These are phyloP conservation scores for Pinus albicaulis DNA, from an alignment of 75 land plant genomes.

Conservation along the genomic window DNA sequence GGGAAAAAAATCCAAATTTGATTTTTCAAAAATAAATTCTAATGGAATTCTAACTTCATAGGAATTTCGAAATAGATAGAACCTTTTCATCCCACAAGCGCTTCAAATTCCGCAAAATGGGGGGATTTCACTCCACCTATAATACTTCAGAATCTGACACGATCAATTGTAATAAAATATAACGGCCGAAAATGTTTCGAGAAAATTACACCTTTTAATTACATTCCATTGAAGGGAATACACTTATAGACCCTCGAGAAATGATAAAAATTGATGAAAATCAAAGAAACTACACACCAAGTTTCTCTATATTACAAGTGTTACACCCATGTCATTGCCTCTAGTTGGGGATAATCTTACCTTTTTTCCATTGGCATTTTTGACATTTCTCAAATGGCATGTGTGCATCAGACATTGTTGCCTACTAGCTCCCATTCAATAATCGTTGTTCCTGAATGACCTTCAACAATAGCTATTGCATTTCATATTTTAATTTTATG, in stretches of 20 bases:
- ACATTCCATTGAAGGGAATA: not conserved
- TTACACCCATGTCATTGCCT: not conserved
- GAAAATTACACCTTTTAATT: not conserved
- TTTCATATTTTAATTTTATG: too few species aligned
- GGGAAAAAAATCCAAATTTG: too few species aligned
- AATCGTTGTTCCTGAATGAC: too few species aligned
- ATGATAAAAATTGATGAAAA: not conserved
- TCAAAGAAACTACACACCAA: not conserved
- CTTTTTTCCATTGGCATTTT: too few species aligned
- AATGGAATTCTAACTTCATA: not conserved
- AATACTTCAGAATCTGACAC: not conserved
- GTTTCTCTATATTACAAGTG: not conserved
- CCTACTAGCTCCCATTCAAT: too few species aligned
- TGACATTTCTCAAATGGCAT: too few species aligned
- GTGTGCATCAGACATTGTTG: too few species aligned
- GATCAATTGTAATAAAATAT: not conserved
- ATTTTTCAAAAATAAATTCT: not conserved
- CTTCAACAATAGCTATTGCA: too few species aligned
- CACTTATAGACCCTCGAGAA: not conserved
- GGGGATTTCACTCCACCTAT: not conserved
- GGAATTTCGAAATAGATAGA: not conserved
- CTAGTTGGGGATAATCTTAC: constrained; percentile 1
- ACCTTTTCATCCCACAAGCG: not conserved
- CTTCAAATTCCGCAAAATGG: not conserved
- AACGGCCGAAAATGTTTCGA: not conserved